These are phyloP conservation scores for Oryza meridionalis DNA, from an alignment of 176 grass and related monocot genomes.

Conservation along the genomic window DNA sequence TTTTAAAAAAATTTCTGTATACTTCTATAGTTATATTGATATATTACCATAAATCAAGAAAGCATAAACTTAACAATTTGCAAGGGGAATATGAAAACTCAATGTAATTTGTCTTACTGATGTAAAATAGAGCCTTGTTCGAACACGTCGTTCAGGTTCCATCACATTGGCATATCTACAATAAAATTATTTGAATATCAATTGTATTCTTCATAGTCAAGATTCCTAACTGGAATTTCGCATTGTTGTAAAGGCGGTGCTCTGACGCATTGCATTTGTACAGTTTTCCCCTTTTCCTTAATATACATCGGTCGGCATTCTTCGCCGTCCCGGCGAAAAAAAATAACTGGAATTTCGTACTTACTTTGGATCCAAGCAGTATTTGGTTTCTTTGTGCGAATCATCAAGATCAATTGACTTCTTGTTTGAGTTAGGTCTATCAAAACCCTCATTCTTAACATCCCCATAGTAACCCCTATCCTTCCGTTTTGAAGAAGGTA, in stretches of 20 bases:
- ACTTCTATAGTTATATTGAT: background rate
- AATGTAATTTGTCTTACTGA: constrained; percentile 63
- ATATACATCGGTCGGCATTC: too few relatives aligned
- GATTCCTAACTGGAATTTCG: constrained; percentile 26
- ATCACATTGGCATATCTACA: constrained; percentile 95
- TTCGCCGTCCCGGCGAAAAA: too few relatives aligned
- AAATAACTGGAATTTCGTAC: constrained; percentile 32
- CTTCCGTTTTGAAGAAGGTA: constrained; percentile 50
- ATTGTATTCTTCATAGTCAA: constrained; percentile 19
- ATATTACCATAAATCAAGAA: constrained; percentile 15
- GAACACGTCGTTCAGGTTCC: constrained; percentile 88
- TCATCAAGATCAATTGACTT: constrained; percentile 62
- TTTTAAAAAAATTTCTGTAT: constrained; percentile 2
- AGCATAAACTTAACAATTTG: constrained; percentile 17
- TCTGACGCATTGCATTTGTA: too few relatives aligned
- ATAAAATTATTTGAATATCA: constrained; percentile 41
- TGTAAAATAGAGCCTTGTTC: constrained; percentile 98
- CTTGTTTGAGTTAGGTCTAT: constrained; percentile 54
- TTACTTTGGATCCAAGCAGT: constrained; percentile 96
- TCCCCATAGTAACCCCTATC: constrained; percentile 52
- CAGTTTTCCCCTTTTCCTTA: too few relatives aligned
- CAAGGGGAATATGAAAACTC: constrained; percentile 28
- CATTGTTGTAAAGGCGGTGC: too few relatives aligned
- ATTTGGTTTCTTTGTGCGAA: constrained; percentile 89
- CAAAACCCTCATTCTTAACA: constrained; percentile 50